These are phyloP conservation scores for Chlorella sp. DNA, from an alignment of 139 green algal genomes.

Conservation along the genomic window DNA sequence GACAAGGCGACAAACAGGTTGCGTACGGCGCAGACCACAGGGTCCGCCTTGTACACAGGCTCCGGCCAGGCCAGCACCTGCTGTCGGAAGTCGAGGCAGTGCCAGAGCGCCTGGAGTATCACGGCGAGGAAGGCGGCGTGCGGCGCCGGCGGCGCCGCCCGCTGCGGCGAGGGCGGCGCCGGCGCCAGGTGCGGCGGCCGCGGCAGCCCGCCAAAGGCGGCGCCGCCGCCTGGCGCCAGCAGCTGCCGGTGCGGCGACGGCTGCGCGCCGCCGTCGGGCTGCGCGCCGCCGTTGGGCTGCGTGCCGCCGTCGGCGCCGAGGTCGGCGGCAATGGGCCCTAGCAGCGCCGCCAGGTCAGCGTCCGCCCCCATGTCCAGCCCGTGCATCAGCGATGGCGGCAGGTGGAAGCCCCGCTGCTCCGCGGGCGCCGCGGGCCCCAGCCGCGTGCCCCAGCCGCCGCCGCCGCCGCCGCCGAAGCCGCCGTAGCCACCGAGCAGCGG, in stretches of 20 bases:
- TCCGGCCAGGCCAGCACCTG: conserved; percentile 14
- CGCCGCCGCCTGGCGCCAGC: background rate
- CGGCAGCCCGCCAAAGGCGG: background rate
- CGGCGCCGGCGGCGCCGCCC: background rate
- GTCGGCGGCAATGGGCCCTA: conserved; percentile 7
- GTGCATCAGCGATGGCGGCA: background rate
- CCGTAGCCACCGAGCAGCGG: background rate
- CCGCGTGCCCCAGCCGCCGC: background rate
- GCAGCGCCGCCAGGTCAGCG: conserved; percentile 11
- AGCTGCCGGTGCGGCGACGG: background rate
- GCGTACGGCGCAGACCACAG: background rate
- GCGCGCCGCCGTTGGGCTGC: background rate
- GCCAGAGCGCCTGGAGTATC: conserved; percentile 11
- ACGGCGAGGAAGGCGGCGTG: background rate
- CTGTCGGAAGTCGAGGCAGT: conserved; percentile 14
- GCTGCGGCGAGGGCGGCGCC: background rate
- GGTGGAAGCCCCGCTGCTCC: background rate
- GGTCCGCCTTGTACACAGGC: conserved; percentile 13
- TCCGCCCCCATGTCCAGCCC: conserved; percentile 6
- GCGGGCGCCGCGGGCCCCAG: background rate
- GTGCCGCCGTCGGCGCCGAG: background rate
- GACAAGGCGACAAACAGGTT: background rate
- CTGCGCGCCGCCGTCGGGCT: background rate
- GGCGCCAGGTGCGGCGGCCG: background rate
- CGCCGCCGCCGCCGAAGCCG: background rate